Percentiles rank a stretch among this genome's conserved stretches.
Evolutionary conservation across 768 basidiomycete genomes (phyloP).

Genomic region (Pilatotrama ljubarskyi): DNA sequence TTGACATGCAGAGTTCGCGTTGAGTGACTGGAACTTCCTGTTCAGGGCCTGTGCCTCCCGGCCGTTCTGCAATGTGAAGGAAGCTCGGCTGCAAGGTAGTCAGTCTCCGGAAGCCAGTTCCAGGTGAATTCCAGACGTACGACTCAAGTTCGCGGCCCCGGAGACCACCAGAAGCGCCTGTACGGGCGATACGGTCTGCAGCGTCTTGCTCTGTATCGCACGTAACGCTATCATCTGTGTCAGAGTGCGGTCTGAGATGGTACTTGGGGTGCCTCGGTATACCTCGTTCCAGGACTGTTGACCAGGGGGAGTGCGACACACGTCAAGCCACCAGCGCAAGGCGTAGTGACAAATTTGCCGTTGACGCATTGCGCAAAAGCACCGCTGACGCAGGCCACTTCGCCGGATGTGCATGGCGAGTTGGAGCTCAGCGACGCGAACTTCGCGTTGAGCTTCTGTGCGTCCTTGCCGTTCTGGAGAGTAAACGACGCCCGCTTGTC

Average conservation of each 20-base stretch:
- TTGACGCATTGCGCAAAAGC: slow-evolving; percentile 58
- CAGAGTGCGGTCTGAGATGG: not conserved
- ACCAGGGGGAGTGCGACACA: slow-evolving; percentile 34
- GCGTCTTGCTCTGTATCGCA: slow-evolving; percentile 29
- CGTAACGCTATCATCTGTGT: slow-evolving; percentile 22
- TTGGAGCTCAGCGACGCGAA: slow-evolving; percentile 47
- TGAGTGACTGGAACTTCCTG: slow-evolving; percentile 33
- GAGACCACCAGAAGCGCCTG: slow-evolving; percentile 25
- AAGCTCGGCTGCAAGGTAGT: slow-evolving; percentile 26
- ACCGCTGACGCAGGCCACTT: slow-evolving; percentile 49
- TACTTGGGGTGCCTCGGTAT: not conserved
- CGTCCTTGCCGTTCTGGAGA: slow-evolving; percentile 5
- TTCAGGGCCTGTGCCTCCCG: slow-evolving; percentile 34
- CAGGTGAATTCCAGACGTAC: not conserved
- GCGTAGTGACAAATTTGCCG: slow-evolving; percentile 37
- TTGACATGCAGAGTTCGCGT: slow-evolving; percentile 27
- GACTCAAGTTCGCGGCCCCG: slow-evolving; percentile 1
- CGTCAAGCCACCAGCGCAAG: slow-evolving; percentile 27
- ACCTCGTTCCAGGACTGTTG: slow-evolving; percentile 34
- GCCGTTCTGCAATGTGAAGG: slow-evolving; percentile 33
- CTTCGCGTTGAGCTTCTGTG: slow-evolving; percentile 30
- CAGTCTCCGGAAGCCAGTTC: not conserved
- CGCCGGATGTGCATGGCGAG: slow-evolving; percentile 47
- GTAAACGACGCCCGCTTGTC: slow-evolving; percentile 15
- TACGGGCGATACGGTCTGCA: slow-evolving; percentile 20